These are phyloP conservation scores for Mucuna pruriens DNA, from an alignment of 306 rosid genomes.

Conservation along the genomic window DNA sequence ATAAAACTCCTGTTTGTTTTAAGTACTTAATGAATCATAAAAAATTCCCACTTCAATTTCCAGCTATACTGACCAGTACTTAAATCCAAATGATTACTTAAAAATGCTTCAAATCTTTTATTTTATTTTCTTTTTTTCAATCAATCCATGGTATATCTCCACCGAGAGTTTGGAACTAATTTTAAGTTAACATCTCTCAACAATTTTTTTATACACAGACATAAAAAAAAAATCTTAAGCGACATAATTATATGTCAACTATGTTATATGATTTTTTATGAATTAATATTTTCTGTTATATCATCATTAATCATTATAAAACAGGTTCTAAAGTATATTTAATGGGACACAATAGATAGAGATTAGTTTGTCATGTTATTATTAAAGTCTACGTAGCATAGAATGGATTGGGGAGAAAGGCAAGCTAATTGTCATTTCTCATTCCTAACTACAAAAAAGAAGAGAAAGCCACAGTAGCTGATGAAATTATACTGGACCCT, in stretches of 20 bases:
- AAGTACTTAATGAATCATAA: background rate
- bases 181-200: too few relatives aligned
- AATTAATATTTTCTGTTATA: background rate
- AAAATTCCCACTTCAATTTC: background rate
- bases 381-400: slow-evolving; percentile 25
- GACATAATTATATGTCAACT: too few relatives aligned
- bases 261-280: too few relatives aligned
- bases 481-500: slow-evolving; percentile 42
- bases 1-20: background rate
- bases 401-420: slow-evolving; percentile 25
- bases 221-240: too few relatives aligned
- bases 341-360: background rate
- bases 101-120: background rate
- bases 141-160: too few relatives aligned
- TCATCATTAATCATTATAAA: background rate
- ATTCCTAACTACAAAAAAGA: slow-evolving; percentile 15
- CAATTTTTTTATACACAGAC: too few relatives aligned
- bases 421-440: slow-evolving; percentile 7
- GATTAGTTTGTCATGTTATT: slow-evolving; percentile 3
- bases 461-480: slow-evolving; percentile 22
- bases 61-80: background rate
- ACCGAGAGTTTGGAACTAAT: too few relatives aligned
- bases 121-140: too few relatives aligned
- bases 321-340: slow-evolving; percentile 2
- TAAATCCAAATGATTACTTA: slow-evolving; percentile 5